phyloP scores from a whole-genome alignment of 768 basidiomycete species.

The Calvatia gigantea region DNA sequence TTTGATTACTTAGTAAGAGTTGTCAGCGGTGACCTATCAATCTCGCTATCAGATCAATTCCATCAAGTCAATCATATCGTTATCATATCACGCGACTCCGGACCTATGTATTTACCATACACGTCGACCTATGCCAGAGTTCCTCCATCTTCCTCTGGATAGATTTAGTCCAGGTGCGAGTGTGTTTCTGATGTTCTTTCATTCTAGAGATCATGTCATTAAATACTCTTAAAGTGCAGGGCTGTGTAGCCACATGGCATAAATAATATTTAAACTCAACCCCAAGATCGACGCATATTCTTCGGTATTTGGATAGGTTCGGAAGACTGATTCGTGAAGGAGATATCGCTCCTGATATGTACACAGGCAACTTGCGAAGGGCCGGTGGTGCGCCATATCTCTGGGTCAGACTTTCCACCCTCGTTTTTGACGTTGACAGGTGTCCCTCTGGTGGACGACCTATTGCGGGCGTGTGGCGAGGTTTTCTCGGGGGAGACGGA shows the following conservation, averaged over 20 bases:
- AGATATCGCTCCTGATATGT: background rate
- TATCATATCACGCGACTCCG: background rate
- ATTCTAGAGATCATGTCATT: background rate
- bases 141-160: background rate
- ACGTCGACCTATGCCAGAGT: background rate
- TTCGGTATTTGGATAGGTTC: background rate
- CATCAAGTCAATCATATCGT: background rate
- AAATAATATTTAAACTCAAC: background rate
- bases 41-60: background rate
- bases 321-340: background rate
- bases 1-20: background rate
- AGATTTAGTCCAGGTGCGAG: background rate
- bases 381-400: background rate
- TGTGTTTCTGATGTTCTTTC: too few species aligned
- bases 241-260: background rate
- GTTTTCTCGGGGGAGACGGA: too few species aligned
- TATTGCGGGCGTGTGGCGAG: too few species aligned
- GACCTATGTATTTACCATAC: background rate
- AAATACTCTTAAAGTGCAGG: background rate
- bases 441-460: too few species aligned
- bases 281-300: background rate
- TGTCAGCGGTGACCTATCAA: background rate
- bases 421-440: background rate
- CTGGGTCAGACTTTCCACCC: conserved; percentile 10
- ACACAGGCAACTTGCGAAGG: background rate